A percentile compares a stretch with the other conserved stretches of the same genome.
phyloP scores from a whole-genome alignment of 257 asterid genomes.

The Ligustrum vulgare region DNA sequence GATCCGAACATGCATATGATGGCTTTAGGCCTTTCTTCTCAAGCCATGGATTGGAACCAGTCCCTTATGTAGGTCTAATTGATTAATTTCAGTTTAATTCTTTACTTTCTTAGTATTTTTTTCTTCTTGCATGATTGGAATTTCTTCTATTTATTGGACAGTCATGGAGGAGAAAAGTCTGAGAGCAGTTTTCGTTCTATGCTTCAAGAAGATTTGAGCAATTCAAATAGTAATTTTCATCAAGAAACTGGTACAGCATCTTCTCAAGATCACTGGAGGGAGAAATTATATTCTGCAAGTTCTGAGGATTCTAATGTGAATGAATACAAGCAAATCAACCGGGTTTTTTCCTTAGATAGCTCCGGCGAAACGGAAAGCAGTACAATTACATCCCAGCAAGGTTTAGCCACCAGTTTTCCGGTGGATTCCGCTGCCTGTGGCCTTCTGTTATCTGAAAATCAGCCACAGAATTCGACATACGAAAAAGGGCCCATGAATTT shows the following conservation, averaged over 20 bases:
- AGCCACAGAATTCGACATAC: constrained; percentile 24
- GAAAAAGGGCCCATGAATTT: constrained; percentile 36
- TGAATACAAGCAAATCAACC: constrained; percentile 42
- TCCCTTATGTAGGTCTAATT: constrained; percentile 30
- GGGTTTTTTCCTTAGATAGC: constrained; percentile 48
- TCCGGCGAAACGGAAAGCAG: constrained; percentile 32
- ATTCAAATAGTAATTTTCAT: constrained; percentile 40
- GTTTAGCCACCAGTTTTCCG: constrained; percentile 40
- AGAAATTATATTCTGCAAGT: constrained; percentile 33
- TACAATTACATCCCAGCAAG: constrained; percentile 40
- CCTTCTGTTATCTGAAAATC: constrained; percentile 46
- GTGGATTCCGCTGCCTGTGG: constrained; percentile 55
- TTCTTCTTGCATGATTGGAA: constrained; percentile 7
- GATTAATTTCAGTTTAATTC: neutral
- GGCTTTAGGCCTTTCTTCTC: constrained; percentile 53
- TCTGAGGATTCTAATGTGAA: constrained; percentile 35
- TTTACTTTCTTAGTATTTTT: neutral
- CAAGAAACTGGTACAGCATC: constrained; percentile 38
- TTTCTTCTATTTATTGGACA: neutral
- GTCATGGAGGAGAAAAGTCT: constrained; percentile 34
- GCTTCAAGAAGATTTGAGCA: constrained; percentile 46
- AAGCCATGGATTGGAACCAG: constrained; percentile 50
- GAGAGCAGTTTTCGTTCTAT: constrained; percentile 41
- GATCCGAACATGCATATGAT: constrained; percentile 42
- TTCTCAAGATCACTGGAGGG: constrained; percentile 60